phyloP scores from a whole-genome alignment of 176 grass and related monocot genomes.

The Ampelocalamus luodianensis region DNA sequence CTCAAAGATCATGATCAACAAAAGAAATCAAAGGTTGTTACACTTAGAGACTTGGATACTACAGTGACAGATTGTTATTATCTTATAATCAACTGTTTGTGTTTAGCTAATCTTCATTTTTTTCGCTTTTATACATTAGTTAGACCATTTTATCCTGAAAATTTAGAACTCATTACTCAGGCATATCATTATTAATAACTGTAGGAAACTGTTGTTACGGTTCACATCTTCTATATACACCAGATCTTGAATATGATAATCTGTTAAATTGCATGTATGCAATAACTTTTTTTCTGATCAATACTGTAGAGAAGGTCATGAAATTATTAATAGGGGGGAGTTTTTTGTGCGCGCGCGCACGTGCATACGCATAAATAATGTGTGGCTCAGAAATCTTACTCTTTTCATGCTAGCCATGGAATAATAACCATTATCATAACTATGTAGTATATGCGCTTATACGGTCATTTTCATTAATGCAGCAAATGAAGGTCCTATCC shows the following conservation, averaged over 20 bases:
- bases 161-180: conserved; percentile 17
- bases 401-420: conserved; percentile 20
- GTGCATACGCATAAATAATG: background rate
- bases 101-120: conserved; percentile 18
- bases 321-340: background rate
- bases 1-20: conserved; percentile 90
- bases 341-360: background rate
- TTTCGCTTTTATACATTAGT: background rate
- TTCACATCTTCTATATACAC: background rate
- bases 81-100: conserved; percentile 13
- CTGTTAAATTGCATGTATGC: background rate
- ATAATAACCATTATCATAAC: conserved; percentile 19
- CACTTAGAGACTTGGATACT: conserved; percentile 17
- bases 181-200: conserved; percentile 14
- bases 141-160: conserved; percentile 8
- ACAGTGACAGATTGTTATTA: background rate
- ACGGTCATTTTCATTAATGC: conserved; percentile 45
- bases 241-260: conserved; percentile 24
- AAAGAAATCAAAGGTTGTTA: conserved; percentile 83
- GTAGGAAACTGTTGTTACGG: background rate
- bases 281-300: conserved; percentile 17
- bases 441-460: conserved; percentile 3
- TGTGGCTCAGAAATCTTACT: background rate
- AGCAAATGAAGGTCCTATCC: conserved; percentile 89
- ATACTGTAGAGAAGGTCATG: background rate